Evolutionary conservation across 139 green algal species (phyloP).

Genomic region (Ettlia oleoabundans): DNA sequence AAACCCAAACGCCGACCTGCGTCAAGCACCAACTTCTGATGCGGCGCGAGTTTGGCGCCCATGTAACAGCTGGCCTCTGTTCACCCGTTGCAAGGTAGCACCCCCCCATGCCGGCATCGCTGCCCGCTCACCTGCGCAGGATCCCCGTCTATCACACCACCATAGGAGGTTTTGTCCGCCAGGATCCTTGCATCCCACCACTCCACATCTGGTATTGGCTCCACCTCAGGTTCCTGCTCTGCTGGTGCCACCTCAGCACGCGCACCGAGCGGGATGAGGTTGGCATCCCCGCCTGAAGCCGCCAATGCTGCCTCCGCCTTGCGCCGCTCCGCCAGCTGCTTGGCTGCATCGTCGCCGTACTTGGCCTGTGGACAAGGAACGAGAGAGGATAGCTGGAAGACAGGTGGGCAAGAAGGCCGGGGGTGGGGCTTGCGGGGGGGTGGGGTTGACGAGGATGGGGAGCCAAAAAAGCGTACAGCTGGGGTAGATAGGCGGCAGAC

Average conservation of each 20-base stretch:
- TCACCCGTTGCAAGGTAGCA: no score
- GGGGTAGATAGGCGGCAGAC: not conserved
- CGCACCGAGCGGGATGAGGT: slow-evolving; percentile 71
- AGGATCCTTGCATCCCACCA: slow-evolving; percentile 86
- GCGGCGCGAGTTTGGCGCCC: no score
- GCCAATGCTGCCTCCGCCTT: slow-evolving; percentile 14
- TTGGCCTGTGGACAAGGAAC: slow-evolving; percentile 36
- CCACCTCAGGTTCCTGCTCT: not conserved
- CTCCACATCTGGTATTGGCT: slow-evolving; percentile 78
- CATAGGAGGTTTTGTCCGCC: slow-evolving; percentile 59
- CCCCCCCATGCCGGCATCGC: not conserved
- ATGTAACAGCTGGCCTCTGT: no score
- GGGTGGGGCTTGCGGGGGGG: not conserved
- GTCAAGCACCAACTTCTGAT: no score
- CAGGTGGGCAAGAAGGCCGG: not conserved
- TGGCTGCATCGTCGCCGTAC: slow-evolving; percentile 65
- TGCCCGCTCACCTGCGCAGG: not conserved
- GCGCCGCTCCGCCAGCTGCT: slow-evolving; percentile 43
- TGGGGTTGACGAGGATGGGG: not conserved
- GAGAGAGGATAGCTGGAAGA: no score
- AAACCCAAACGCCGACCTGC: no score
- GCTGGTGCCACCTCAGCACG: not conserved
- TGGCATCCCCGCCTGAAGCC: slow-evolving; percentile 37
- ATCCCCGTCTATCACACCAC: slow-evolving; percentile 35
- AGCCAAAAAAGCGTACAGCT: no score